Evolutionary conservation across 2,329 filamentous ascomycete species (phyloP), one percentile per base, ranked within the genome.

Genomic region (Coniochaeta ligniaria): DNA sequence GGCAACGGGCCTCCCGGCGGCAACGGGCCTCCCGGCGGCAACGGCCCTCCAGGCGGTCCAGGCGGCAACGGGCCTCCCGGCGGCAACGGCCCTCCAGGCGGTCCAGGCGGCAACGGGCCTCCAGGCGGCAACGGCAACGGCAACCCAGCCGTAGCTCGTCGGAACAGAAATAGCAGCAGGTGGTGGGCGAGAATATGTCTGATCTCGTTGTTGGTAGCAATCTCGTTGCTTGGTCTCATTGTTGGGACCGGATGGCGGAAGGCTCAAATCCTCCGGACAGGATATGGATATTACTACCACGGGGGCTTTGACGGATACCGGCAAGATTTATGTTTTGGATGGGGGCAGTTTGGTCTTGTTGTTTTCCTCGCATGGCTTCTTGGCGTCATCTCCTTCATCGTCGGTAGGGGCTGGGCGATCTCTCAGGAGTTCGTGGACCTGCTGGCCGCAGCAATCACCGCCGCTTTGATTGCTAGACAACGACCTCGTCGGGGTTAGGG

Each of bases 201-300:
- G 54, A 16, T 24, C 14, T 3, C 6, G 31, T 17, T 56, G 31
- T 17, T 36, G 24, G 5, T 36, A 5, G 17, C 31, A 7, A 24
- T 56, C 7, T 2, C 54, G 2, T 31, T 31, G 26, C 22, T 28
- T 24, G n/a, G 9, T 12, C 5, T 24, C 54, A 16, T 16, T 14
- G 54, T 56, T 16, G 28, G 12, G 12, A 26, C 38, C 31, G 54
- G 31, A 3, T 22, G 31, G 54, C 16, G 6, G 31, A 24, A 7
- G n/a, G 31, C 17, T n/a, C 14, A 56, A 35, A 1, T 35, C 2
- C 8, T 56, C 31, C 9, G 9, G 31, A 14, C n/a, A 26, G 54
- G 31, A 22, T 56, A 56, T 17, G 54, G 54, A 17, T 56, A 36
- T 38, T 56, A 56, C n/a, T 56, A 22, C 54, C 54, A 56, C 54